Evolutionary conservation across 2,329 filamentous ascomycete species (phyloP).

Genomic region (Apiospora koreana): DNA sequence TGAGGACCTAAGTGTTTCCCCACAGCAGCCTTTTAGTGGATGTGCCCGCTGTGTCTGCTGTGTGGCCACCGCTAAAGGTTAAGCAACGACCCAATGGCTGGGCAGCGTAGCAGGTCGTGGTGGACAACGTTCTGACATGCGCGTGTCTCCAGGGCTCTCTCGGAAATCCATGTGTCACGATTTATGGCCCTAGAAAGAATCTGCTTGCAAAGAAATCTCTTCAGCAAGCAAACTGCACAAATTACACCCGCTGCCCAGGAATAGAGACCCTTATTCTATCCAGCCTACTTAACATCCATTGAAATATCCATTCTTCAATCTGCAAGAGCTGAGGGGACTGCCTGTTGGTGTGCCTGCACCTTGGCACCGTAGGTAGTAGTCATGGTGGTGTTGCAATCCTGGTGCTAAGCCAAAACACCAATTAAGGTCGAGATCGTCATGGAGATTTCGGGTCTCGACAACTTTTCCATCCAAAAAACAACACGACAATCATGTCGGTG

Average conservation of each 20-base stretch:
- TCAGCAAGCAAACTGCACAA: background rate
- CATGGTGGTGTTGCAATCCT: background rate
- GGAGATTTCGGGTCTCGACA: background rate
- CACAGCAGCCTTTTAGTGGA: background rate
- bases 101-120: slow-evolving; percentile 1
- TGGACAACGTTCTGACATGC: too few relatives aligned
- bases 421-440: background rate
- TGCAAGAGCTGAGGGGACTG: background rate
- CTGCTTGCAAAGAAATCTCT: slow-evolving; percentile 8
- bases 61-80: background rate
- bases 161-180: slow-evolving; percentile 4
- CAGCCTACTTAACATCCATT: background rate
- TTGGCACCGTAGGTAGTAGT: background rate
- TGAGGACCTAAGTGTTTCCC: background rate
- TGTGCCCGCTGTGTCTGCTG: background rate
- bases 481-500: background rate
- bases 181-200: slow-evolving; percentile 3
- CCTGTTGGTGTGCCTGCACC: too few relatives aligned
- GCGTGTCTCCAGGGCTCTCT: background rate
- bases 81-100: background rate
- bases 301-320: background rate
- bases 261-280: background rate
- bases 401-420: background rate
- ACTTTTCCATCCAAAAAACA: background rate
- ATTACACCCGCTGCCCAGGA: background rate